Base-by-base conservation (phyloP, 805 yeast genomes). In the Scheffersomyces amazonensis region DNA sequence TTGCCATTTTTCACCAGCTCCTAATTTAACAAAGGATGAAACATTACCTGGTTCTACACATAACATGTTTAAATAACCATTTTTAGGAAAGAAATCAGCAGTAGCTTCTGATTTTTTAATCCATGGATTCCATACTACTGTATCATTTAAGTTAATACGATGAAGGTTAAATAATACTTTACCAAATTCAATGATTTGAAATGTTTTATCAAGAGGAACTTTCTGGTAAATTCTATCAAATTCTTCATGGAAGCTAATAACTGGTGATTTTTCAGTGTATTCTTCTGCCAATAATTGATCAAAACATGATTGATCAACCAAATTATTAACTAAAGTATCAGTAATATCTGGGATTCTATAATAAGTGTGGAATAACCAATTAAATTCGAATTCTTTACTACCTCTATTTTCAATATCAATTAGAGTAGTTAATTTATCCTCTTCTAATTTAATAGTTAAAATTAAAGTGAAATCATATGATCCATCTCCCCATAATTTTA, bases 71-170 rank as follows among this genome's bases (percentile, higher is more conserved):
- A 80, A 73, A 69, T 72, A 93, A 5, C 96, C 98, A 37, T 64
- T 61, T 58, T 86, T 87, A 35, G 98, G 99, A 50, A 73, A 76
- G 54, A 91, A 93, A 64, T 93, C 99, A 30, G 71, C 81, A 91
- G 93, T 87, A 2, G 83, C 81, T 17, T 66, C 70, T n/a, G 93
- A 78, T 60, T 85, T 87, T 40, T 83, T 75, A 48, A 77, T 70
- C 99, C 98, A 93, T 25, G 99, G 99, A 62, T 93, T 93, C 99
- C 99, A 93, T 39, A 93, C 97, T 34, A 93, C 98, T 4, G 76
- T 69, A 46, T 77, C 81, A 0, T 77, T 80, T 49, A 87, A 67
- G 50, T 82, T 82, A 12, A 64, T 65, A 54, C 95, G 74, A 37
- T 76, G 69, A 24, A 91, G 61, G 30, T 85, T 80, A 57, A 83